Percentiles rank a stretch among this genome's conserved stretches.
Evolutionary conservation across 768 basidiomycete genomes (phyloP).

Genomic region (Phylloporus sp.): DNA sequence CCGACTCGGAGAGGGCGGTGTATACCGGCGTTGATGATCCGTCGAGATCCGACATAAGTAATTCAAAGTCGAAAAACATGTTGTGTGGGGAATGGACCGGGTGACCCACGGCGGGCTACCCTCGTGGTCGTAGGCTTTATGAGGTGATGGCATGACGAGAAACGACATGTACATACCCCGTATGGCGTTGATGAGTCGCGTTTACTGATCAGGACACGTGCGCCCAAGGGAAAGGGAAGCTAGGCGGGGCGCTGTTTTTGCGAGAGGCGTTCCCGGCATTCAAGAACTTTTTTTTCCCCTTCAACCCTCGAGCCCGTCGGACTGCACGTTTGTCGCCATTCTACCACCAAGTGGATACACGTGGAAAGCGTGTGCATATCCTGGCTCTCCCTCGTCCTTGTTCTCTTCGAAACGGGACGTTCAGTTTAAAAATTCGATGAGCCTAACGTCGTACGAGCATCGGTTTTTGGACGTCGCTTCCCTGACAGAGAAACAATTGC

Average conservation of each 20-base stretch:
- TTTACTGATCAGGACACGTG: no score
- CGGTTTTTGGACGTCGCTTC: constrained; percentile 4
- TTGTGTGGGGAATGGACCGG: neutral
- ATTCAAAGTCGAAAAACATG: neutral
- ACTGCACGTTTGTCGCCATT: constrained; percentile 1
- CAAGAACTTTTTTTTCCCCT: neutral
- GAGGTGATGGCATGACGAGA: neutral
- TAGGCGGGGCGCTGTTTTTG: neutral
- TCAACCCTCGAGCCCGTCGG: neutral
- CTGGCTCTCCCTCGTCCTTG: no score
- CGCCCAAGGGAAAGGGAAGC: no score
- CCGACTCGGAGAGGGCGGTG: neutral
- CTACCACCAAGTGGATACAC: neutral
- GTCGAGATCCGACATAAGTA: neutral
- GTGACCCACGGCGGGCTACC: neutral
- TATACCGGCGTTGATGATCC: constrained; percentile 3
- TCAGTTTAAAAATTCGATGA: neutral
- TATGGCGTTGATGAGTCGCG: no score
- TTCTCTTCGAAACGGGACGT: constrained; percentile 2
- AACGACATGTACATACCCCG: no score
- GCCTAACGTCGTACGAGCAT: neutral
- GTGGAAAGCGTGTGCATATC: neutral
- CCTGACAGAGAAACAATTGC: neutral
- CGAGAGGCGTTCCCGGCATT: neutral
- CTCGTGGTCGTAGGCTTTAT: neutral